phyloP scores from a whole-genome alignment of 495 filamentous ascomycete genomes.

The Aspergillus indologenus region DNA sequence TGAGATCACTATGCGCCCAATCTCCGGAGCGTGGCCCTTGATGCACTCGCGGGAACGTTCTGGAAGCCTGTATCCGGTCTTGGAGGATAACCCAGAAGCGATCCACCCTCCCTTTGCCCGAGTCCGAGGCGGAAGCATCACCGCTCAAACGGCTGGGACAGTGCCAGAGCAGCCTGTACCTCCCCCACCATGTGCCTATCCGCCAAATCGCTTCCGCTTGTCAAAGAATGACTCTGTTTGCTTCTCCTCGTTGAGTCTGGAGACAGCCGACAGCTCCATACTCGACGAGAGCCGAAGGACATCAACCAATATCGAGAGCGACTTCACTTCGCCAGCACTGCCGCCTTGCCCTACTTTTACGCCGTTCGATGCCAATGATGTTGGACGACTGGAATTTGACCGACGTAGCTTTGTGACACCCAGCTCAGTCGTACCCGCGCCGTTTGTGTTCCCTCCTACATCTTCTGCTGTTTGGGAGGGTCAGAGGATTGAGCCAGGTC shows the following conservation, averaged over 20 bases:
- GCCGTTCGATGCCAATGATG: conserved; percentile 44
- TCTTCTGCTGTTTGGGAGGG: conserved; percentile 27
- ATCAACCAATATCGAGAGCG: conserved; percentile 27
- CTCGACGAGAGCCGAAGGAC: conserved; percentile 38
- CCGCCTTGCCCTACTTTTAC: conserved; percentile 40
- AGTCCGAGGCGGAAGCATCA: conserved; percentile 39
- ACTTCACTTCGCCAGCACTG: conserved; percentile 32
- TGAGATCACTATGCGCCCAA: conserved; percentile 32
- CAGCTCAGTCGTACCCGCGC: conserved; percentile 24
- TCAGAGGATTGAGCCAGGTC: conserved; percentile 24
- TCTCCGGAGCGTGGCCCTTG: conserved; percentile 34
- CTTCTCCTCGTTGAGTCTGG: conserved; percentile 43
- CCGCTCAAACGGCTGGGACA: conserved; percentile 38
- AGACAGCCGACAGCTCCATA: conserved; percentile 50
- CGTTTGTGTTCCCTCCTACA: conserved; percentile 31
- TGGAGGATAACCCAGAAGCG: conserved; percentile 22
- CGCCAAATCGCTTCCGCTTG: conserved; percentile 34
- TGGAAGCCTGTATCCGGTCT: conserved; percentile 26
- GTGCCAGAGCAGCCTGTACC: conserved; percentile 44
- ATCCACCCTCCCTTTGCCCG: conserved; percentile 27
- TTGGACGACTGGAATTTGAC: conserved; percentile 36
- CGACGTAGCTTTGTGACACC: conserved; percentile 28
- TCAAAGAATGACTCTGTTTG: conserved; percentile 42
- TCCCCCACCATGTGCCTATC: conserved; percentile 41
- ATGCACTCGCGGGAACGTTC: conserved; percentile 24